Percentiles rank a stretch among this genome's conserved stretches.
Conservation (phyloP, 2,329 filamentous ascomycete species). For the Metarhizium sp. region DNA sequence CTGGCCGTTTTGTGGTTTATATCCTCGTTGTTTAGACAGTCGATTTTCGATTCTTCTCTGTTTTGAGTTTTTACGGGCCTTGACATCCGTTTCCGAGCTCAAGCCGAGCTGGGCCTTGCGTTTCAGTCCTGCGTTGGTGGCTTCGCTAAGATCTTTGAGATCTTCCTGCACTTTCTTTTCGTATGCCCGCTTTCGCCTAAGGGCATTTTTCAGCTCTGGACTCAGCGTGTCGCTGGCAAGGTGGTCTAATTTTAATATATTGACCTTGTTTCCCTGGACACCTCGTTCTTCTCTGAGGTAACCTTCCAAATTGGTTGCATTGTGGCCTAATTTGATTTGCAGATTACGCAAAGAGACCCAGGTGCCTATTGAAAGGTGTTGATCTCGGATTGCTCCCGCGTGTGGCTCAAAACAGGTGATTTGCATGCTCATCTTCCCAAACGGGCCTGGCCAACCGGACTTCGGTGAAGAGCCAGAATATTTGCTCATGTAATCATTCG, state of each 20-base stretch:
- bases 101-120: slow-evolving; percentile 22
- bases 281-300: slow-evolving; percentile 53
- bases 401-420: slow-evolving; percentile 65
- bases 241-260: slow-evolving; percentile 42
- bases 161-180: slow-evolving; percentile 35
- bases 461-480: slow-evolving; percentile 13
- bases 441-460: slow-evolving; percentile 61
- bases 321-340: slow-evolving; percentile 50
- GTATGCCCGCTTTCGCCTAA: slow-evolving; percentile 58
- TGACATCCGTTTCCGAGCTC: slow-evolving; percentile 12
- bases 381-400: slow-evolving; percentile 42
- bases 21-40: not conserved
- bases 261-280: slow-evolving; percentile 35
- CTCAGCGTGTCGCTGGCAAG: slow-evolving; percentile 33
- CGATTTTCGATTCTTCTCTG: slow-evolving; percentile 11
- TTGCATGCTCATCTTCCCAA: slow-evolving; percentile 61
- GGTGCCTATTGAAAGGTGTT: slow-evolving; percentile 43
- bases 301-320: slow-evolving; percentile 56
- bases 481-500: slow-evolving; percentile 40
- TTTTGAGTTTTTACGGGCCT: slow-evolving; percentile 15
- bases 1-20: slow-evolving; percentile 5
- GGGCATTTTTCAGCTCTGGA: slow-evolving; percentile 43
- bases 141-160: slow-evolving; percentile 26
- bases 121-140: slow-evolving; percentile 28
- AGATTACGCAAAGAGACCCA: slow-evolving; percentile 65